Percentiles rank a stretch among this genome's conserved stretches.
Evolutionary conservation across 805 yeast species (phyloP).

Genomic region (Wickerhamomyces strasburgensis): DNA sequence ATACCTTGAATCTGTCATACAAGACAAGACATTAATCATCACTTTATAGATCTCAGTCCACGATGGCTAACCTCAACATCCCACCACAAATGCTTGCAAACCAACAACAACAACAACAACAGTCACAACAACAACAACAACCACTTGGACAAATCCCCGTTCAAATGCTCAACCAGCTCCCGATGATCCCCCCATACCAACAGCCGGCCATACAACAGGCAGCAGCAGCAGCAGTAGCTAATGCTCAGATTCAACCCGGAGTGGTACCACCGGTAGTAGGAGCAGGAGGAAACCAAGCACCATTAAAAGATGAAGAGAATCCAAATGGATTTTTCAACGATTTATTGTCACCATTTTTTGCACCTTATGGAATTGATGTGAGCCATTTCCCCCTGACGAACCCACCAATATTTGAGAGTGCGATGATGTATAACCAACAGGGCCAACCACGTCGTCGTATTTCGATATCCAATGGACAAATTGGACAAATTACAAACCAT

Average conservation of each 20-base stretch:
- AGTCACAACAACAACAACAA: conserved; percentile 1
- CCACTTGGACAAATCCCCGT: not conserved
- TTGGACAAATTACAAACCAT: conserved; percentile 60
- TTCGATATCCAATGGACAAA: conserved; percentile 81
- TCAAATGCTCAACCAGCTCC: not conserved
- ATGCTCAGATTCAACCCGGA: too few relatives aligned
- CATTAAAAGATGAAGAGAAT: conserved; percentile 5
- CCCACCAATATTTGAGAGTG: conserved; percentile 40
- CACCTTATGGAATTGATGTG: conserved; percentile 40
- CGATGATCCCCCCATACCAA: too few relatives aligned
- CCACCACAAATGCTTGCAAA: conserved; percentile 1
- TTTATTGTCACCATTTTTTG: conserved; percentile 36
- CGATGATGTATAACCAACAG: conserved; percentile 34
- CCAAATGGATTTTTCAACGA: conserved; percentile 25
- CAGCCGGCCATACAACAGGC: not conserved
- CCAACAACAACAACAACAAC: conserved; percentile 4
- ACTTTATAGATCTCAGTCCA: too few relatives aligned
- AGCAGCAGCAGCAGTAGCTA: not conserved
- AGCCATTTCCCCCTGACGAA: conserved; percentile 40
- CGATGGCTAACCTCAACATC: too few relatives aligned
- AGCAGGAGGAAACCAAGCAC: conserved; percentile 25
- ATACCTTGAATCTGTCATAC: too few relatives aligned
- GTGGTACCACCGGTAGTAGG: conserved; percentile 1
- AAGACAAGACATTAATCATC: too few relatives aligned
- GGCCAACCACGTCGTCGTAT: conserved; percentile 52